Base-by-base conservation (phyloP, 768 basidiomycete species). In the Lentinula sp. region DNA sequence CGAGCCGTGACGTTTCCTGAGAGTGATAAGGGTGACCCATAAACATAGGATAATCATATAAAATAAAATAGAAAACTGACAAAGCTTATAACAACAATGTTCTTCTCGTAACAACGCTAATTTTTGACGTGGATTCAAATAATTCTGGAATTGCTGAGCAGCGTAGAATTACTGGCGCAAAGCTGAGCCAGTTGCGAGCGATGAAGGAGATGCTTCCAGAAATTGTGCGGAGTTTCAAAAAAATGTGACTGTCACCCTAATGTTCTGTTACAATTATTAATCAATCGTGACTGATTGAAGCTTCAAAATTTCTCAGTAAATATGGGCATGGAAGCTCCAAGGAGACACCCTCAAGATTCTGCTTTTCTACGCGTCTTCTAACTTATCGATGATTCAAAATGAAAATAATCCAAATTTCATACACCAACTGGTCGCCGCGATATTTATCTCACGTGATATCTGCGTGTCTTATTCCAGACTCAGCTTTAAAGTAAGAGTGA, bases 1-100 rank as follows among this genome's bases (percentile, higher is more conserved):
- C 54, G 32, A 48, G 21, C 53, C 46, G 60, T 61, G 60, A 61
- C 60, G 51, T 61, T 55, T 49, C 39, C 60, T 61, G 53, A 43
- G 31, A 40, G 50, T 35, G 59, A 60, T 60, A 60, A 60, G 52
- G 60, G 54, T 54, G 39, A 56, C 55, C 28, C 34, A 54, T 54
- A 61, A 53, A 53, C 39, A 54, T 61, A 48, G n/a, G 18, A 60
- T 60, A 21, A 34, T 39, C 48, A 60, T 13, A 50, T 21, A 51
- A 56, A 61, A 61, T 15, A 9, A 55, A 61, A 56, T 39, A 32
- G 39, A 61, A 61, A 50, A 56, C 40, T 43, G 40, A 56, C 40
- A 6, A 43, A 40, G 5, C 11, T 43, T 40, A 7, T 23, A 28
- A 40, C 7, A 56, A 40, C 23, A 40, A 23, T 31, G 37, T 8